Evolutionary conservation across 306 rosid species (phyloP), one percentile per base, ranked within the genome.

Genomic region (Sicyos edulis): DNA sequence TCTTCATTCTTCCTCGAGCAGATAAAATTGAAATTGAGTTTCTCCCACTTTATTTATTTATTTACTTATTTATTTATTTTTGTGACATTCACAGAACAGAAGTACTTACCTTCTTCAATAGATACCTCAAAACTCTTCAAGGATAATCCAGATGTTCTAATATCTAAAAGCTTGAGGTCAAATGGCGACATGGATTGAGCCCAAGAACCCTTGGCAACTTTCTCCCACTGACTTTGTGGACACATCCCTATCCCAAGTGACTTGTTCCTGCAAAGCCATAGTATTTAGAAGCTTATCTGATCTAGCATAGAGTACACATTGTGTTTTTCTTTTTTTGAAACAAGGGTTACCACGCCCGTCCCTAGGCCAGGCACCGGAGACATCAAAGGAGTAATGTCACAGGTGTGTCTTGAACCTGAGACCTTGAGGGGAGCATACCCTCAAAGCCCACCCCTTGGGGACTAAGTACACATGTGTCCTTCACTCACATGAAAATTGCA

Each of bases 201-300:
- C 97, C 99, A 90, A 79, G 79, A 81, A 67, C 89, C 91, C 79
- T 83, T 88, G 71, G 72, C 34, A 82, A 80, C 92, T 84, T 91
- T 93, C 85, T 93, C 92, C 99, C 99, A 91, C 81, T 76, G 88
- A 65, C 85, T 74, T 58, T 83, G 89, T 56, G 96, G 82, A 69
- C 97, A 93, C 96, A 90, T 86, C 83, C 96, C 97, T 2, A 72
- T 72, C 58, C 80, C 87, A 65, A 86, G 82, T 67, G 99, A 88
- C 32, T 47, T 59, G 80, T 88, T 93, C 86, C 99, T 92, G 85
- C 82, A 80, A n/a, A 79, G 47, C 49, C 55, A 77, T 26, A 40
- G 57, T 10, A 65, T 70, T 62, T 62, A 34, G 14, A 62, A 62
- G 47, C 10, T 62, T 7, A 32, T 62, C 50, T 9, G 14, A 62